Evolutionary conservation across 129 eudicot species (phyloP), one percentile per base, ranked within the genome.

Genomic region (Helianthus tuberosus): DNA sequence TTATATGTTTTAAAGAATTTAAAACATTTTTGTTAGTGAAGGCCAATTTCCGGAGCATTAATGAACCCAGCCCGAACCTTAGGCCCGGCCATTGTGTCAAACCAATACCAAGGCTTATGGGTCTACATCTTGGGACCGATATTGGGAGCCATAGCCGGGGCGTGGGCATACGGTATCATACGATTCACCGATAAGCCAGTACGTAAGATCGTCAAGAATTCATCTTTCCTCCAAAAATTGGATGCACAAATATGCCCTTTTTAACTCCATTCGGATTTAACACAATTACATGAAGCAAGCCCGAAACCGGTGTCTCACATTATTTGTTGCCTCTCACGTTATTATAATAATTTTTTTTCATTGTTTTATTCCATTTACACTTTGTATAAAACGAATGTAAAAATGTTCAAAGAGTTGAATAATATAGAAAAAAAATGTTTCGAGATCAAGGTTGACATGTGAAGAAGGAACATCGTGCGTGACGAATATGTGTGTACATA

Each of bases 21-120:
- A 6, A 32, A 44, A 36, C 12, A 16, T 9, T 29, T 5, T 41
- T 73, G 53, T 50, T 81, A 64, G 64, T 62, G 64, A 88, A 93
- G 98, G 71, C 97, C 97, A 43, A 93, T 93, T n/a, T 86, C 98
- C 29, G 98, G 97, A 23, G 96, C 98, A 20, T 93, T 96, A 41
- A 90, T 93, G 98, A 93, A 93, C 68, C 98, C 98, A 68, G 98
- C 96, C 67, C 83, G 98, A 76, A 90, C 88, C 70, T 36, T 93
- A 64, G 97, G 97, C 25, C 98, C 98, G 68, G 96, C 98, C 32
- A 75, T 90, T 14, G 96, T 90, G 47, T 84, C 88, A 2, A 86
- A 60, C 70, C 51, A 79, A 48, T 90, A 83, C 80, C 75, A 41
- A 49, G 89, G 91, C 2, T 44, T 93, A 20, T 93, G 98, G 98